Conservation (phyloP, 306 rosid species). For the Dryas drummondii region DNA sequence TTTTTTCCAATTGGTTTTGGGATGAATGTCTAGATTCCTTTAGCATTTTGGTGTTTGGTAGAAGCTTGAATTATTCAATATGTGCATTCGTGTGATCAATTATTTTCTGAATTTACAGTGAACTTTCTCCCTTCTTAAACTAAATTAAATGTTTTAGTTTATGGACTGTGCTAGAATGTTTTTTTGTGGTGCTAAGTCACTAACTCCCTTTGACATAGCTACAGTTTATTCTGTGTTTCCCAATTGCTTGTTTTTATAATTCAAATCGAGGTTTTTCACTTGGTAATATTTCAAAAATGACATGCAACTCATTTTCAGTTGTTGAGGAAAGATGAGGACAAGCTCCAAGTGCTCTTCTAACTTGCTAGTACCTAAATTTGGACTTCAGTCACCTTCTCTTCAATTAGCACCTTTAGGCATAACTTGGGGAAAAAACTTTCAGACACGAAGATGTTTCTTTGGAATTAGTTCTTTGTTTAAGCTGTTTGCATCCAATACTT, state of each 20-base stretch:
- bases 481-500: too few relatives aligned
- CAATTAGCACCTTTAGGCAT: constrained; percentile 2
- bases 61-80: neutral
- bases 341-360: neutral
- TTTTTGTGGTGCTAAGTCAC: neutral
- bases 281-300: neutral
- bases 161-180: neutral
- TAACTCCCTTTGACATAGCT: neutral
- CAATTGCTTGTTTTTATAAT: too few relatives aligned
- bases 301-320: constrained; percentile 1
- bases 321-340: neutral
- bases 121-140: too few relatives aligned
- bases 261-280: neutral
- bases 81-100: neutral
- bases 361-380: neutral
- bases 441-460: neutral
- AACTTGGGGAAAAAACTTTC: neutral
- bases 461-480: too few relatives aligned
- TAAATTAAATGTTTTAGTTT: neutral
- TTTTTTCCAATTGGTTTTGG: too few relatives aligned
- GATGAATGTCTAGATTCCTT: too few relatives aligned
- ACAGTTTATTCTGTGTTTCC: neutral
- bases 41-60: too few relatives aligned
- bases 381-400: neutral
- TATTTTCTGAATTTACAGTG: neutral